Evolutionary conservation across 495 filamentous ascomycete genomes (phyloP), one percentile per base, ranked within the genome.

Genomic region (Hypoxylon subgilvum): DNA sequence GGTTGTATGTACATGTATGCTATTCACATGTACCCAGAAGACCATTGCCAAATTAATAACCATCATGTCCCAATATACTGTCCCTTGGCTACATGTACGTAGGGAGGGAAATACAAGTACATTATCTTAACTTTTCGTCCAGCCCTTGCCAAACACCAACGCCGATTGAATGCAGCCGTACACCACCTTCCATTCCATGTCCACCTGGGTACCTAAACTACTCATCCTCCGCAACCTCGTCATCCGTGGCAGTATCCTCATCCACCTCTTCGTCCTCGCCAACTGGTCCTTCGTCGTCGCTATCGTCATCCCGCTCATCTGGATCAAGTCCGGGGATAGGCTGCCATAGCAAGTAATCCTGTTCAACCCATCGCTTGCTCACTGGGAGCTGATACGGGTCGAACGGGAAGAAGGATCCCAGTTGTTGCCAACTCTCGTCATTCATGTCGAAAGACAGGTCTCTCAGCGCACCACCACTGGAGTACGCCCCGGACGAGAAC

Each of bases 331-430:
- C 88, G 1, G 88, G 85, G 13, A 96, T 84, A 6, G 83, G 81
- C 36, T 82, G 83, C 93, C 93, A 99, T 52, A 87, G 78, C 16
- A 92, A 79, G 64, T 97, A 99, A 61, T 93, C 91, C 3, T 81
- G 80, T 41, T 89, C 83, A 41, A 99, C 66, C 94, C 95, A 97
- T 30, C 84, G 78, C 69, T 87, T 88, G 62, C 91, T 96, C 42
- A 83, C 77, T 0, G 91, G 93, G 9, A 97, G 78, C 57, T 89
- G 85, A 72, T 96, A 97, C 2, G 94, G 94, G 68, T 99, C 94
- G 65, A 99, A 99, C 1, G 95, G 94, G 70, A 97, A 97, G 71
- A 92, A 96, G 0, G 89, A 89, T 56, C 97, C 93, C 1, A 97
- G 80, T 69, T 93, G 83, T 41, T 84, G 80, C 72, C 84, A 85